A percentile compares a stretch with the other conserved stretches of the same genome.
Evolutionary conservation across 805 yeast genomes (phyloP).

Genomic region (Huiozyma naganishii): DNA sequence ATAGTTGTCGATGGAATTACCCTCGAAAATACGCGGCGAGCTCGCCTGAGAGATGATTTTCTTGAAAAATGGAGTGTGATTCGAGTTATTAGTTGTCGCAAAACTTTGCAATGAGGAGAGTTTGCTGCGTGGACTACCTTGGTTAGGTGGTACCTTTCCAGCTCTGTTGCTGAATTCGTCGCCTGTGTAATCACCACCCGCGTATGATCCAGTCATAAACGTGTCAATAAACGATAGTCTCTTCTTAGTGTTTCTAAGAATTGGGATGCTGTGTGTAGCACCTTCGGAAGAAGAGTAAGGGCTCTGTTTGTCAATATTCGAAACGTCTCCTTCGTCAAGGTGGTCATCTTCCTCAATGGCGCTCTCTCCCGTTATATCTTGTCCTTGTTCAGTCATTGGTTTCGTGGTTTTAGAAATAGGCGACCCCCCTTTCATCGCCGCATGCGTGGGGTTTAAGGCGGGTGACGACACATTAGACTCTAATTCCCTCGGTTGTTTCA

Average conservation of each 20-base stretch:
- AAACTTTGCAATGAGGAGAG: conserved; percentile 10
- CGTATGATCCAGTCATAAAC: conserved; percentile 19
- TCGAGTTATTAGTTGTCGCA: background rate
- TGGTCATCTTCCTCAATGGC: conserved; percentile 13
- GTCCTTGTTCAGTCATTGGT: background rate
- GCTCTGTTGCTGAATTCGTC: conserved; percentile 2
- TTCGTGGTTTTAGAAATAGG: background rate
- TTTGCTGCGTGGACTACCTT: conserved; percentile 15
- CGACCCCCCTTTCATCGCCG: background rate
- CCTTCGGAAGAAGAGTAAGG: background rate
- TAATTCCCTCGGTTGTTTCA: background rate
- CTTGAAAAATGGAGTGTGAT: conserved; percentile 2
- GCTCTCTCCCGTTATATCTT: conserved; percentile 1
- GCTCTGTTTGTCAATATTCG: background rate
- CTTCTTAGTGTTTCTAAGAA: conserved; percentile 11
- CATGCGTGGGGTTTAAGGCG: background rate
- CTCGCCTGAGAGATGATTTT: conserved; percentile 1
- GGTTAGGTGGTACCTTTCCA: conserved; percentile 4
- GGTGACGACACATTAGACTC: background rate
- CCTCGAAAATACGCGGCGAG: background rate
- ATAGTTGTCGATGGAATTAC: background rate
- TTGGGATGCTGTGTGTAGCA: conserved; percentile 12
- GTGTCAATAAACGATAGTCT: conserved; percentile 26
- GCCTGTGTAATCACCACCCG: conserved; percentile 9
- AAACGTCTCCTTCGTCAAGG: conserved; percentile 1